These are phyloP conservation scores for Trichophyton mentagrophytes DNA, from an alignment of 2,329 filamentous ascomycete genomes.

Conservation along the genomic window DNA sequence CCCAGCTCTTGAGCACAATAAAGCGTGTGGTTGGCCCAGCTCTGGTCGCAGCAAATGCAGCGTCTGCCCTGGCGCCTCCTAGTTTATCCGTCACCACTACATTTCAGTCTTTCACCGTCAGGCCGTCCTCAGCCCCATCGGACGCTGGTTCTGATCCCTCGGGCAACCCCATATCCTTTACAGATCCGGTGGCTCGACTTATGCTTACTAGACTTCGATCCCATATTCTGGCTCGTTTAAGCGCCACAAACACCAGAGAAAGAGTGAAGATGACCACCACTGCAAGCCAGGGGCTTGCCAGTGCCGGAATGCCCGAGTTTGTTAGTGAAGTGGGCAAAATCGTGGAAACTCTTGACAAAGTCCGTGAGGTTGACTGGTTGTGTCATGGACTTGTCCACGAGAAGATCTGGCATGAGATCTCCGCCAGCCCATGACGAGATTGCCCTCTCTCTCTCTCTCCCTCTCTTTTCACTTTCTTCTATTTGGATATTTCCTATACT, in stretches of 20 bases:
- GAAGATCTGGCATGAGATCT: slow-evolving; percentile 30
- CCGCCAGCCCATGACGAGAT: not conserved
- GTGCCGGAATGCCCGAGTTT: slow-evolving; percentile 50
- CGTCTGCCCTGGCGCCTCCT: slow-evolving; percentile 13
- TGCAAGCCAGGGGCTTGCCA: slow-evolving; percentile 47
- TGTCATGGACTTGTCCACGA: slow-evolving; percentile 48
- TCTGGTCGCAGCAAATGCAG: slow-evolving; percentile 25
- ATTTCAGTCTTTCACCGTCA: not conserved
- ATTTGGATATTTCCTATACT: not conserved
- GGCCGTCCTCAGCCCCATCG: slow-evolving; percentile 9
- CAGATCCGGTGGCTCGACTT: slow-evolving; percentile 49
- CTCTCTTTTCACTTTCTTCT: not conserved
- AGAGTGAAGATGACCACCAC: slow-evolving; percentile 45
- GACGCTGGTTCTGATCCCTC: slow-evolving; percentile 19
- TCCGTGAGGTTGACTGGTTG: slow-evolving; percentile 47
- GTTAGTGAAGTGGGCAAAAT: slow-evolving; percentile 46
- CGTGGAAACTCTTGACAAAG: slow-evolving; percentile 44
- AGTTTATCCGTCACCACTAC: slow-evolving; percentile 1
- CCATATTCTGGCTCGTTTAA: slow-evolving; percentile 43
- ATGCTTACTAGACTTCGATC: slow-evolving; percentile 46
- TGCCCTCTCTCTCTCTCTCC: not conserved
- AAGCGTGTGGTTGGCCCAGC: slow-evolving; percentile 44
- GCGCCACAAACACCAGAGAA: slow-evolving; percentile 48
- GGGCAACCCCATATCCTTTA: slow-evolving; percentile 32
- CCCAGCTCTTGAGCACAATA: slow-evolving; percentile 36